Conservation (phyloP, 495 filamentous ascomycete species). For the Lophiostoma macrostomum region DNA sequence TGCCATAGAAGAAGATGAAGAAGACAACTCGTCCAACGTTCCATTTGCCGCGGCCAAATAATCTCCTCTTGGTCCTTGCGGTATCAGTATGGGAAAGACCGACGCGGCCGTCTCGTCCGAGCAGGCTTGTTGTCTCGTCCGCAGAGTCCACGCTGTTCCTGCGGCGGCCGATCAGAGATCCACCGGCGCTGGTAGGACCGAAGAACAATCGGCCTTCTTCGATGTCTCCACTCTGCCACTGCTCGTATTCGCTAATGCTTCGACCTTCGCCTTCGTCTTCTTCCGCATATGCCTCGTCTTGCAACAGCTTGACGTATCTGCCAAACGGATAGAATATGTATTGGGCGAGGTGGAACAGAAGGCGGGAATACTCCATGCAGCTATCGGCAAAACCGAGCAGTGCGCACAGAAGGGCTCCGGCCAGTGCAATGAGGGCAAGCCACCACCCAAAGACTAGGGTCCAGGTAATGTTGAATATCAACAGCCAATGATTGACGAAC, state of each 20-base stretch:
- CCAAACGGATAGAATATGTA: constrained; percentile 97
- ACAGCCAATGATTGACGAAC: constrained; percentile 75
- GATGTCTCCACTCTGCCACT: constrained; percentile 96
- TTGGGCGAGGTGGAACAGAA: constrained; percentile 76
- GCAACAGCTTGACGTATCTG: constrained; percentile 86
- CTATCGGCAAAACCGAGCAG: constrained; percentile 68
- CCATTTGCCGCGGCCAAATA: constrained; percentile 97
- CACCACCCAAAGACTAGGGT: constrained; percentile 95
- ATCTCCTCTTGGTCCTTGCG: constrained; percentile 70
- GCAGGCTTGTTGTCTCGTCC: constrained; percentile 84
- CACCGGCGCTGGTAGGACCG: constrained; percentile 65
- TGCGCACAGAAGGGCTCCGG: constrained; percentile 74
- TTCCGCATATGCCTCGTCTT: constrained; percentile 90
- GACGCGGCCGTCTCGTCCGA: constrained; percentile 63
- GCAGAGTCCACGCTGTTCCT: constrained; percentile 84
- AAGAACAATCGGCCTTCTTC: constrained; percentile 96
- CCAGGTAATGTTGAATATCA: constrained; percentile 87
- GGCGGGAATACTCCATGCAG: constrained; percentile 78
- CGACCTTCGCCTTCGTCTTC: constrained; percentile 99
- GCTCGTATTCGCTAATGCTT: constrained; percentile 98
- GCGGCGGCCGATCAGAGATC: constrained; percentile 84
- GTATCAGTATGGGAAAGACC: constrained; percentile 43
- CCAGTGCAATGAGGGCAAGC: constrained; percentile 73
- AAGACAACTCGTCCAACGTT: constrained; percentile 90
- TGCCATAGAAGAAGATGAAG: constrained; percentile 93